Evolutionary conservation across 768 basidiomycete genomes (phyloP), one percentile per base, ranked within the genome.

Genomic region (Termitomyces sp.): DNA sequence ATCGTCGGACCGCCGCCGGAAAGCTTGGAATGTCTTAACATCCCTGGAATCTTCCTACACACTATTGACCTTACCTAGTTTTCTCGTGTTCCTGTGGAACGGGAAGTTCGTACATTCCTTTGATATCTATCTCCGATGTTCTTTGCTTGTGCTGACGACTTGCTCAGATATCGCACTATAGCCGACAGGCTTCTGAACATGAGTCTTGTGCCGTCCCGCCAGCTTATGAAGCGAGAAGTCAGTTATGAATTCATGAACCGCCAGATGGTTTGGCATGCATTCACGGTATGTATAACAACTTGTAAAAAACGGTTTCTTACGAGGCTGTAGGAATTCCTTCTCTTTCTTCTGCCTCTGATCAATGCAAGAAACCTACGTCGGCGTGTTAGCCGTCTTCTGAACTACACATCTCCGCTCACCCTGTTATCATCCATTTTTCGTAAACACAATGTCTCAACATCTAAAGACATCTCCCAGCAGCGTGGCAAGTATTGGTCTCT

Each of bases 231-330:
- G 60, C 84, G 90, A 18, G 88, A 95, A 64, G 90, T 98, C 51
- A 96, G 92, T 66, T 99, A 97, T 72, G 97, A 98, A 67, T 98
- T 94, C 66, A 96, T 98, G 92, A 98, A 98, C 66, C 90, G 97
- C 63, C 96, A 98, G 71, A 91, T 99, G 82, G 97, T 99, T 55
- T 99, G 97, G 97, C 92, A 95, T 68, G 92, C 94, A 0, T 96
- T 98, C 70, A 98, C 97, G 7, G 96, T 96, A 67, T 55, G 91
- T 73, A 24, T 33, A 9, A 20, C 10, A n/a, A 24, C 26, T 48
- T n/a, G n/a, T 18, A 51, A 56, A 44, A 58, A n/a, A 60, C 47
- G 62, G n/a, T 51, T 24, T 9, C 54, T 60, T 41, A 29, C 13
- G 15, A 20, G 18, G 20, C 36, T 22, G 22, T 61, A 98, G 96